Conservation (phyloP, 768 basidiomycete genomes). For the Boletus reticulatus region DNA sequence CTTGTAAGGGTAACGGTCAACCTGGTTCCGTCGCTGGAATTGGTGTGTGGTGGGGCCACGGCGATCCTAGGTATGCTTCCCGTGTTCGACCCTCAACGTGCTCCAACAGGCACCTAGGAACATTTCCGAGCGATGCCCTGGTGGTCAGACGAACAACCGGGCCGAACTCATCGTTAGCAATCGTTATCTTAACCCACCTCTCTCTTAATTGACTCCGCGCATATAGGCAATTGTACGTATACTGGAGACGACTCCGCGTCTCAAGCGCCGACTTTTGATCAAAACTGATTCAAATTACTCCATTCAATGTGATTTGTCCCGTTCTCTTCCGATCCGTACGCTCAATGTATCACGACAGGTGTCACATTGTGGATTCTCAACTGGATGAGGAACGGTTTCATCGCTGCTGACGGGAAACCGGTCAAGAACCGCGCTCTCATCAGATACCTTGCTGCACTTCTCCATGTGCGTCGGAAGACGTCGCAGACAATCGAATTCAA, state of each 20-base stretch:
- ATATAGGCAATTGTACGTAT: constrained; percentile 83
- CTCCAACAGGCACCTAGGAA: constrained; percentile 50
- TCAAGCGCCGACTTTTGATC: constrained; percentile 60
- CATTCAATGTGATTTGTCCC: constrained; percentile 58
- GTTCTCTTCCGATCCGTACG: not conserved
- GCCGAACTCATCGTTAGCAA: constrained; percentile 76
- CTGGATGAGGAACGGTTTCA: constrained; percentile 63
- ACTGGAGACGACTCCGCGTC: constrained; percentile 67
- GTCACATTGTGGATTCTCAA: constrained; percentile 62
- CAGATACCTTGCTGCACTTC: constrained; percentile 61
- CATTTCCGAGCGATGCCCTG: constrained; percentile 77
- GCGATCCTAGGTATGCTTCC: constrained; percentile 52
- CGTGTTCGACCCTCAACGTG: not conserved
- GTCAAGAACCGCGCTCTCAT: constrained; percentile 78
- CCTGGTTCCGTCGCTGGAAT: constrained; percentile 67
- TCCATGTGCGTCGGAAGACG: constrained; percentile 47
- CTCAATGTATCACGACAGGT: constrained; percentile 44
- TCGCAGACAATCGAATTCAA: constrained; percentile 61
- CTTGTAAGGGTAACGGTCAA: constrained; percentile 81
- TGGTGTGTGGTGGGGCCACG: constrained; percentile 85
- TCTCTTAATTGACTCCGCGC: not conserved
- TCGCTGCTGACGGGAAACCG: constrained; percentile 42
- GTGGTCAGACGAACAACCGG: constrained; percentile 82
- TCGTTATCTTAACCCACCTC: constrained; percentile 21
- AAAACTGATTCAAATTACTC: constrained; percentile 86